Evolutionary conservation across 345 rosid genomes (phyloP).

Genomic region (Stellera chamaejasme): DNA sequence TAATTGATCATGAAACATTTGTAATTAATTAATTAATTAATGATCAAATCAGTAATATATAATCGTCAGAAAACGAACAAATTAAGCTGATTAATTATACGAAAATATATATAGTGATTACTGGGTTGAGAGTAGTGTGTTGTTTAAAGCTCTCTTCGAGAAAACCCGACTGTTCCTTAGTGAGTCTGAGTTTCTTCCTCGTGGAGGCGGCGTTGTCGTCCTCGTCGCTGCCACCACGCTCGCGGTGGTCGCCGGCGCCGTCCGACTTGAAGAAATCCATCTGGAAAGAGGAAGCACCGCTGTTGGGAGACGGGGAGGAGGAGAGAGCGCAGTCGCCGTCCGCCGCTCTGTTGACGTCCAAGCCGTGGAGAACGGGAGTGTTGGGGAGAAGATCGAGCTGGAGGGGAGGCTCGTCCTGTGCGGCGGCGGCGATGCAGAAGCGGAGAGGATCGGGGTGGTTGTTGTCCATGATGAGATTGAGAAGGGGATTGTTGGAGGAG

Average conservation of each 20-base stretch:
- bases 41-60: no score
- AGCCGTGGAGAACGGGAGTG: conserved; percentile 19
- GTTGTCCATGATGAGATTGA: conserved; percentile 14
- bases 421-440: conserved; percentile 21
- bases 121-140: conserved; percentile 46
- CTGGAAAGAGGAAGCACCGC: no score
- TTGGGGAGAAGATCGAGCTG: conserved; percentile 29
- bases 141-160: conserved; percentile 68
- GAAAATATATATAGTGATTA: conserved; percentile 2
- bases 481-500: background rate
- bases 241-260: no score
- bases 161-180: conserved; percentile 60
- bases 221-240: no score
- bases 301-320: no score
- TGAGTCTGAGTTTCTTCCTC: conserved; percentile 54
- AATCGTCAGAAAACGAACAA: no score
- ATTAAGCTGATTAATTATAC: background rate
- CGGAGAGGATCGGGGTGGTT: conserved; percentile 2
- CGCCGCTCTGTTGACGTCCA: conserved; percentile 4
- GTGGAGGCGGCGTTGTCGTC: background rate
- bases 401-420: conserved; percentile 5
- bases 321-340: no score
- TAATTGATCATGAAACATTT: no score
- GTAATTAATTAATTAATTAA: no score
- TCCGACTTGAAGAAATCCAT: no score